Evolutionary conservation across 257 asterid genomes (phyloP).

Genomic region (Linaria vulgaris): DNA sequence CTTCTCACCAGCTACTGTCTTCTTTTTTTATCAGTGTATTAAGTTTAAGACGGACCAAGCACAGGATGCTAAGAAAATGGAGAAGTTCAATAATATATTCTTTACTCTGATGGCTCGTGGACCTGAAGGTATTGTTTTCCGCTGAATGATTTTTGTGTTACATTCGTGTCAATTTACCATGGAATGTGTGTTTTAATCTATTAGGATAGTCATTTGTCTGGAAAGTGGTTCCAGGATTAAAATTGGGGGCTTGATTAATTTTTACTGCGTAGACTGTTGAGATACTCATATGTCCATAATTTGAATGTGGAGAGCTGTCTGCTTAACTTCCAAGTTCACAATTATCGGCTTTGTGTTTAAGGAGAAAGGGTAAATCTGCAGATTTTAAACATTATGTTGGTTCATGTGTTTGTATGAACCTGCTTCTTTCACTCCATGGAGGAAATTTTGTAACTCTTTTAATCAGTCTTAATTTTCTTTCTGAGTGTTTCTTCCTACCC

Average conservation of each 20-base stretch:
- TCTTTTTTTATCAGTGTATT: constrained; percentile 53
- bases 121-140: constrained; percentile 63
- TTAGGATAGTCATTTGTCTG: neutral
- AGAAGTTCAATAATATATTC: constrained; percentile 71
- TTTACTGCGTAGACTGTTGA: neutral
- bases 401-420: neutral
- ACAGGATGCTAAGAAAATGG: constrained; percentile 90
- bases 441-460: neutral
- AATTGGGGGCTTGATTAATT: constrained; percentile 13
- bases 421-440: neutral
- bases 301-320: constrained; percentile 5
- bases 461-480: neutral
- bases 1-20: constrained; percentile 19
- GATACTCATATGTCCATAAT: neutral
- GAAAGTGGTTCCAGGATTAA: neutral
- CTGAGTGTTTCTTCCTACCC: neutral
- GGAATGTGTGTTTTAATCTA: neutral
- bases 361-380: neutral
- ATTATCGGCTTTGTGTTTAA: neutral
- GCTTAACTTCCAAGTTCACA: neutral
- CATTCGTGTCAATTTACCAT: constrained; percentile 14
- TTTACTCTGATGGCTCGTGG: constrained; percentile 88
- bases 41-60: constrained; percentile 91
- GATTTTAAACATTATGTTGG: neutral
- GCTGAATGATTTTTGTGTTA: constrained; percentile 11